Conservation (phyloP, 441 rosid species). For the Populus trichocarpa region DNA sequence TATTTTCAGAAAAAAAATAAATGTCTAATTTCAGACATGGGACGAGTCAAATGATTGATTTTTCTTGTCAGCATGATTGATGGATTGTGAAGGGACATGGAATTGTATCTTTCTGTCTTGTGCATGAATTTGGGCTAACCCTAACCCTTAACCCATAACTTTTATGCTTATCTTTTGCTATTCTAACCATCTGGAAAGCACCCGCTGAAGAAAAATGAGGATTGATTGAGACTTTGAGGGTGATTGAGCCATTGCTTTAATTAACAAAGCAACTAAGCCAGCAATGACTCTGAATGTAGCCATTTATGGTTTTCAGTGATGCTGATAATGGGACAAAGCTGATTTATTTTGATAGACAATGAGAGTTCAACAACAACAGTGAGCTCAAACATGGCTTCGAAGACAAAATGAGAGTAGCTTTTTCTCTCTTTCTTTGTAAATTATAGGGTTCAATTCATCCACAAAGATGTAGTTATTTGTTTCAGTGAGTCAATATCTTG, state of each 20-base stretch:
- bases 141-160: neutral
- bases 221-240: neutral
- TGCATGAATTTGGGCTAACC: neutral
- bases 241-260: conserved; percentile 21
- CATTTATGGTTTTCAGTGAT: conserved; percentile 6
- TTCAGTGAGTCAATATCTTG: neutral
- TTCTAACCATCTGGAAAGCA: neutral
- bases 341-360: conserved; percentile 16
- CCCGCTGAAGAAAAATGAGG: neutral
- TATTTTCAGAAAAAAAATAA: too few relatives aligned
- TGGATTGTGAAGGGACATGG: too few relatives aligned
- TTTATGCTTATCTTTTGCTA: neutral
- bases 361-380: conserved; percentile 3
- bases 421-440: too few relatives aligned
- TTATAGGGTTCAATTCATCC: too few relatives aligned
- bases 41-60: too few relatives aligned
- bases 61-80: too few relatives aligned
- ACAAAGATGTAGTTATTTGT: neutral
- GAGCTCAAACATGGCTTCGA: conserved; percentile 3
- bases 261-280: conserved; percentile 25
- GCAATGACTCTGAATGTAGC: conserved; percentile 19
- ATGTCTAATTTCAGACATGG: too few relatives aligned
- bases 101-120: too few relatives aligned
- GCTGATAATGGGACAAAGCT: neutral
- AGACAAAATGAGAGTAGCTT: neutral